Evolutionary conservation across 2,329 filamentous ascomycete genomes (phyloP), one percentile per base, ranked within the genome.

Genomic region (Arthrobotrys pseudoclavata): DNA sequence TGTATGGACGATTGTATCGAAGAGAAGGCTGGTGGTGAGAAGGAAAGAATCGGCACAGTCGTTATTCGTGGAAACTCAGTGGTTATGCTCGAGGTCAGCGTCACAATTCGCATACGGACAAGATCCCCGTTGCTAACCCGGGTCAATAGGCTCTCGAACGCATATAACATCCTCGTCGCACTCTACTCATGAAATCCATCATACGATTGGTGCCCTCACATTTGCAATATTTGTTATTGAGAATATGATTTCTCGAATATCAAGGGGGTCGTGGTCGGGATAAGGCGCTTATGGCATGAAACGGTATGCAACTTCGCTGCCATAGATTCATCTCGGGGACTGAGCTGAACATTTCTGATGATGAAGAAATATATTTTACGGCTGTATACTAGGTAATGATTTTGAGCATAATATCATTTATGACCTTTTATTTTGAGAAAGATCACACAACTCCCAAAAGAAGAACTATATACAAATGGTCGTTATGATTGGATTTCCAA

Each of bases 11-110:
- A 99, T 82, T 95, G 96, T 20, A 90, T 97, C 55, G 96, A 99
- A 84, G 94, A 97, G 87, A 97, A 96, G 85, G 88, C 91, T 20
- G 92, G 92, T 79, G 94, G 94, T 76, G 94, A 97, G 86, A 97
- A 97, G 86, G 90, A 92, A 80, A 89, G 90, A 82, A 88, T 98
- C 76, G 96, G 96, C 83, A 97, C 97, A 91, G 92, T 97, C 79
- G 95, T 97, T 80, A 97, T 99, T 82, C 92, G 96, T 81, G 96
- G 96, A 80, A 99, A 99, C 86, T 97, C 95, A 1, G 94, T 99
- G 26, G 94, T 99, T 69, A 97, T 99, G 95, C 89, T 99, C 69
- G 96, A 99, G 85, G 93, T 90, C 9, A 10, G 63, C 64, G 12
- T 55, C 29, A 29, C 5, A 48, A 24, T 52, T 42, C 47, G 26